Evolutionary conservation across 2,329 filamentous ascomycete species (phyloP), one percentile per base, ranked within the genome.

Genomic region (Helotiales sp.): DNA sequence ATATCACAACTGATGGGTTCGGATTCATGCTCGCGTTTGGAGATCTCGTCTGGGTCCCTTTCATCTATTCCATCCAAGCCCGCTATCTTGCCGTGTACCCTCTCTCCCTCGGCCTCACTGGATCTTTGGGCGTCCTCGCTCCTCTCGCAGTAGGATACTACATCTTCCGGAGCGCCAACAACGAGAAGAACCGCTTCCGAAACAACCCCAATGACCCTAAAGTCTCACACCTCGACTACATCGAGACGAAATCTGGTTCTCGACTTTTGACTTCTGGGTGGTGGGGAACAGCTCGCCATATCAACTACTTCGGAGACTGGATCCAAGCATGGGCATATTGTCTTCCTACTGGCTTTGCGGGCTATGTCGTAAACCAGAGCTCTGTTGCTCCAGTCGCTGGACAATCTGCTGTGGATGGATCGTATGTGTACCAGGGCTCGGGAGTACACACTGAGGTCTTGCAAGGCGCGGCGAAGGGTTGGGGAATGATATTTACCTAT

Each of bases 251-350:
- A 69, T 81, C 84, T 2, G 93, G 93, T 52, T 92, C 89, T 57
- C 89, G 87, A 66, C 83, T 97, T 29, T 81, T 97, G 63, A 86
- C 86, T 3, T 88, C 89, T 0, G 93, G 93, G 55, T 98, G 93
- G 93, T 97, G 93, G 93, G 93, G 93, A 42, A 79, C 85, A 22
- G 89, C 93, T 0, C 85, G 93, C 40, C 93, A 98, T 75, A 93
- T 97, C 80, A 98, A 97, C 78, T 97, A 98, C 75, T 76, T 96
- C 1, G 93, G 93, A 52, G 93, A 98, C 76, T 97, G 93, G 93
- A 81, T 95, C 64, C 93, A 96, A 84, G 85, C 88, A 8, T 97
- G 91, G 91, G 86, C 91, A 0, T 97, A 95, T 75, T 91, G 86
- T 64, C 79, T 97, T 42, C 93, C 93, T 1, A 96, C 93, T 0